Conservation (phyloP, 2,329 filamentous ascomycete species). For the Cladosporium sp. region DNA sequence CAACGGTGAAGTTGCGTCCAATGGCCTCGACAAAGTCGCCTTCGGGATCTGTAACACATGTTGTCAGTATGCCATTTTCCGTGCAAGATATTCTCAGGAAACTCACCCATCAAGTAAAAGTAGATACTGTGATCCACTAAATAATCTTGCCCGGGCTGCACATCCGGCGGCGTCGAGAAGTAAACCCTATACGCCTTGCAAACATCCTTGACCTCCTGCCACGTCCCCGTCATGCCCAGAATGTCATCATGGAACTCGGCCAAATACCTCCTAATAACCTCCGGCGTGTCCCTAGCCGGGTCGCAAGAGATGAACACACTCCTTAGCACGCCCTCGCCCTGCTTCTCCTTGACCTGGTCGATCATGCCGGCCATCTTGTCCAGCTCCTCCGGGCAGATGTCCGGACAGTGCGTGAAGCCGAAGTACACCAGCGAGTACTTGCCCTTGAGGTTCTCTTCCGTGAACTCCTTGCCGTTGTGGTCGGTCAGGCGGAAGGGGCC, state of each 20-base stretch:
- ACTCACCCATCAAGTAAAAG: constrained; percentile 90
- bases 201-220: constrained; percentile 87
- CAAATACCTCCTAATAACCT: constrained; percentile 79
- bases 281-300: constrained; percentile 82
- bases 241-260: constrained; percentile 85
- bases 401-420: constrained; percentile 95
- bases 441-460: constrained; percentile 77
- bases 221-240: constrained; percentile 85
- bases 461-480: constrained; percentile 73
- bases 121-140: constrained; percentile 98
- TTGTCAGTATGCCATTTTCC: constrained; percentile 1
- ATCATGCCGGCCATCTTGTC: constrained; percentile 99
- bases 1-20: constrained; percentile 87
- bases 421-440: constrained; percentile 92
- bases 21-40: constrained; percentile 98
- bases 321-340: constrained; percentile 51
- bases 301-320: constrained; percentile 96
- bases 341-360: constrained; percentile 56
- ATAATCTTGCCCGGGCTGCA: constrained; percentile 93
- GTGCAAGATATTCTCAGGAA: neutral
- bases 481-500: constrained; percentile 80
- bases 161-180: constrained; percentile 85
- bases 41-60: constrained; percentile 65
- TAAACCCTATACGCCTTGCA: constrained; percentile 98
- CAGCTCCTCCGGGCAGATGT: constrained; percentile 97